phyloP scores from a whole-genome alignment of 2,329 filamentous ascomycete species.

The Epichloe hybrida region DNA sequence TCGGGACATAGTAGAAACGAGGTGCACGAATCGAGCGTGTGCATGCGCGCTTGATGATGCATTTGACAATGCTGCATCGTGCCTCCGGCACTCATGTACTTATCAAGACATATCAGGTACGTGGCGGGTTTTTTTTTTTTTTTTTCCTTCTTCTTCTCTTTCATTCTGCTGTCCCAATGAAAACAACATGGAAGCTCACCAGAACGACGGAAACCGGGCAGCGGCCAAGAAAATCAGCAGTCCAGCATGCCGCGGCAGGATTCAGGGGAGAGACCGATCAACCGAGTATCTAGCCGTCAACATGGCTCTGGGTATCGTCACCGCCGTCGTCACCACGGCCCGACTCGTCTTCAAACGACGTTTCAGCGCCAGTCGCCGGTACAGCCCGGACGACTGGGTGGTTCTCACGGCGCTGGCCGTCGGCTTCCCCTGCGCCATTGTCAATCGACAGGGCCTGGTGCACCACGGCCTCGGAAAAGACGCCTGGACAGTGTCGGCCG shows the following conservation, averaged over 20 bases:
- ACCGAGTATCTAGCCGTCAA: neutral
- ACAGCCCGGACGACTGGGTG: constrained; percentile 20
- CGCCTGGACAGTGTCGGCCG: constrained; percentile 29
- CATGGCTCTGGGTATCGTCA: constrained; percentile 13
- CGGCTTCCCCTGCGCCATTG: constrained; percentile 14
- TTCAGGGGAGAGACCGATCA: neutral
- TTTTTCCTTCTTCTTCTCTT: too few relatives aligned
- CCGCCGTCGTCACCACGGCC: constrained; percentile 20
- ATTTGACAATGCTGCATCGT: neutral
- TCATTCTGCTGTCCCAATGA: neutral
- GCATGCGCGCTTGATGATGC: constrained; percentile 2
- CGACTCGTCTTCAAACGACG: constrained; percentile 20
- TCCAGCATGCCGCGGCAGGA: neutral
- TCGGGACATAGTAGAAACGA: neutral
- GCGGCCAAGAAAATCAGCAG: constrained; percentile 2
- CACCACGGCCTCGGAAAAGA: constrained; percentile 30
- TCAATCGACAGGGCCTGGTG: constrained; percentile 16
- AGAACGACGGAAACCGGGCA: neutral
- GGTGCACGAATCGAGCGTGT: neutral
- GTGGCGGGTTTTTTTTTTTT: neutral
- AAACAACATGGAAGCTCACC: neutral
- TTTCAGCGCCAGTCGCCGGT: constrained; percentile 12
- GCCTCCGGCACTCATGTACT: neutral
- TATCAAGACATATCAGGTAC: constrained; percentile 1
- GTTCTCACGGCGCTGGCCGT: constrained; percentile 13